A percentile compares a stretch with the other conserved stretches of the same genome.
Evolutionary conservation across 371 early-diverging fungal species (phyloP).

Genomic region (Racocetra persica): DNA sequence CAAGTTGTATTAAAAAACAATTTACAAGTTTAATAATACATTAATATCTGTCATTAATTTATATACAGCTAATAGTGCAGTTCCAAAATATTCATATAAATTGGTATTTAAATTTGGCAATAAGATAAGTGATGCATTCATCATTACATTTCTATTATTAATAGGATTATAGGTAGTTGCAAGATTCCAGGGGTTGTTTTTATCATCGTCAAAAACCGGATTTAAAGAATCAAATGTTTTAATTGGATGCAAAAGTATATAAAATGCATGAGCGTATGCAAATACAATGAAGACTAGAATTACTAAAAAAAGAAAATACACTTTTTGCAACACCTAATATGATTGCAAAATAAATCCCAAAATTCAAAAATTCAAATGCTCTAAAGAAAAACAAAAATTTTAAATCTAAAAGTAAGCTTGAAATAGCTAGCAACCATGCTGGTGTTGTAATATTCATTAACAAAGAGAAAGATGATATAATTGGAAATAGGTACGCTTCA

Average conservation of each 20-base stretch:
- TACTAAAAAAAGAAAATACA: neutral
- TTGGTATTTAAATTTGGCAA: slow-evolving; percentile 12
- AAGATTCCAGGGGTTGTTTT: slow-evolving; percentile 15
- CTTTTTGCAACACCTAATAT: slow-evolving; percentile 20
- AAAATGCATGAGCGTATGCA: slow-evolving; percentile 16
- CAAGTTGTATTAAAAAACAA: neutral
- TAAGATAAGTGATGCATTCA: neutral
- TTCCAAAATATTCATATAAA: neutral
- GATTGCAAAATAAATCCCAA: slow-evolving; percentile 26
- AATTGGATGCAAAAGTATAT: neutral
- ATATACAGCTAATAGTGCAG: neutral
- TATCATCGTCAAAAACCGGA: neutral
- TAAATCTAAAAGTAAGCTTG: slow-evolving; percentile 3
- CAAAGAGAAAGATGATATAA: neutral
- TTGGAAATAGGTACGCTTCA: neutral
- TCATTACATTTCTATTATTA: neutral
- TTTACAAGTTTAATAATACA: neutral
- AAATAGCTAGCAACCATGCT: neutral
- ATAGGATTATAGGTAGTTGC: neutral
- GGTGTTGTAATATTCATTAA: neutral
- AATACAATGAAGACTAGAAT: slow-evolving; percentile 7
- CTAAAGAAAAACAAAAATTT: slow-evolving; percentile 25
- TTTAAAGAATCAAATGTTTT: neutral
- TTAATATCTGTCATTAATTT: slow-evolving; percentile 23
- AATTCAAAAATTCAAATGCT: slow-evolving; percentile 3